Base-by-base conservation (phyloP, 768 basidiomycete genomes). In the Gyrodon lividus region DNA sequence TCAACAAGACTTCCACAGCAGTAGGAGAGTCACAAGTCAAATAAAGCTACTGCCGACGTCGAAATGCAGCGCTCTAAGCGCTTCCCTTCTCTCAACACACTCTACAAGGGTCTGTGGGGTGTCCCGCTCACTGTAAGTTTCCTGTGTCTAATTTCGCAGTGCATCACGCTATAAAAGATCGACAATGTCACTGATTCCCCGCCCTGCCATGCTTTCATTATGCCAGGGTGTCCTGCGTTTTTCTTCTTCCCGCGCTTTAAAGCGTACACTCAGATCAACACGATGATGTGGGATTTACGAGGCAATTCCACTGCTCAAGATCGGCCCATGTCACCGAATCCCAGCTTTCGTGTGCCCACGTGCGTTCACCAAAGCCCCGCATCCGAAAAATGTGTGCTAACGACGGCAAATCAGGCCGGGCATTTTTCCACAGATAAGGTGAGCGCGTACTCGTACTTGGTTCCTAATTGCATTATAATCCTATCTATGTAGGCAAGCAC, bases 171-270 rank as follows among this genome's bases (percentile, higher is more conserved):
- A 70, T 70, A 69, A 65, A 70, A 57, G 46, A 20, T 28, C 40
- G 33, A 26, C 35, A 1, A 43, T 48, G 22, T 10, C 20, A 51
- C 42, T 9, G 19, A 22, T 42, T 41, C 17, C 54, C 37, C 40
- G 10, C 51, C 55, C 46, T 46, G 23, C 44, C 51, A 48, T 47
- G 46, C 52, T 54, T 43, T 34, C 55, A 30, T 31, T 54, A 69
- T 69, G 67, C 53, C 69, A 48, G 56, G 67, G 53, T 69, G 67
- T 52, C 65, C 69, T 17, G 14, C 60, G 39, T 50, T 70, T 26
- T 59, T 65, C 3, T 65, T 51, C 46, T 70, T 69, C 41, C 69
- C 67, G 10, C 69, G 65, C 57, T 67, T 69, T 5, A 70, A 59
- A 39, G 54, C 67, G 39, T 70, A 70, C 22, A 70, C 62, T 6